Base-by-base conservation (phyloP, 306 rosid genomes). In the Trifolium repens region DNA sequence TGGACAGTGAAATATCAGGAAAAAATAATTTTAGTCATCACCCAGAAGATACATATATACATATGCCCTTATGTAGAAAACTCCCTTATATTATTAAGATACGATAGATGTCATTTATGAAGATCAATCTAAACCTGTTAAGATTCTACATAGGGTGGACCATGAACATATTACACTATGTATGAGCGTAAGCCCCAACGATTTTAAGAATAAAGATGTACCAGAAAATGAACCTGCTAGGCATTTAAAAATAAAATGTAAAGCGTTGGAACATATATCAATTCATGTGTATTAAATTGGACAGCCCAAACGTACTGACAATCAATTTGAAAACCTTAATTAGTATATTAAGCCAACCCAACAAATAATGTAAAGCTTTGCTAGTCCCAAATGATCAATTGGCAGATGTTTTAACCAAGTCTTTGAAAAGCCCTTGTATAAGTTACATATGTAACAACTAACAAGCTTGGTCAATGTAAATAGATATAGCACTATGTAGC, bases 81-180 rank as follows among this genome's bases (percentile, higher is more conserved):
- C 30, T 40, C 66, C 43, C 67, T 10, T 26, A 3, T 32, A 49
- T 61, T 49, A 10, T 9, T 17, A 40, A 71, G 82, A 40, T 15
- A 35, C 46, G 39, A 27, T 8, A 22, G 2, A 70, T 19, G 13
- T 46, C 60, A 26, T 44, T 73, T 62, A 22, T 46, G 61, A 74
- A 44, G 14, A 44, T 74, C 62, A 60, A 32, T 34, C 49, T 61
- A 61, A 30, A 61, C 78, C 44, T 39, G 14, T 49, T 13, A 69
- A 62, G 70, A 69, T 15, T 35, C 37, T 37, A 78, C 16, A 62
- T 39, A 67, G 10, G 57, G 74, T 72, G 61, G 37, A 71, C 42
- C 58, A 30, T 35, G 73, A 78, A 46, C 61, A 37, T 35, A 40
- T 40, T 49, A 65, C 1, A 24, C 46, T 8, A 14, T 57, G 37